A percentile compares a stretch with the other conserved stretches of the same genome.
These are phyloP conservation scores for Trichoderma pleuroti DNA, from an alignment of 2,329 filamentous ascomycete genomes.

Conservation along the genomic window DNA sequence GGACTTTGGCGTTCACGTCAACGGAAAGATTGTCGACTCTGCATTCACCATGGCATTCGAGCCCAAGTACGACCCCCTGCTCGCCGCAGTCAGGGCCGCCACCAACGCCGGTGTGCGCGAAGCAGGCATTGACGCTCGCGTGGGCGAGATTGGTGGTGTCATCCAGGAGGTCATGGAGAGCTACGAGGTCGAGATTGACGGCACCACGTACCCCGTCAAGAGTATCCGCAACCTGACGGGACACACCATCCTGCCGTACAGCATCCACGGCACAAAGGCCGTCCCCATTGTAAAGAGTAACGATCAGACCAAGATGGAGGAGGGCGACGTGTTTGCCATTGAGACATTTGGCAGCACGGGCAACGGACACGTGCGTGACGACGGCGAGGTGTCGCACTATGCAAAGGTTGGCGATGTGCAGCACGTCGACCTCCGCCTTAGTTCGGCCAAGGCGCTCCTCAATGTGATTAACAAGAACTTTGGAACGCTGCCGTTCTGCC, in stretches of 20 bases:
- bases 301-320: slow-evolving; percentile 95
- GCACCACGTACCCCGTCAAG: slow-evolving; percentile 75
- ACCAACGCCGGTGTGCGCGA: slow-evolving; percentile 80
- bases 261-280: slow-evolving; percentile 89
- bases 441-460: slow-evolving; percentile 79
- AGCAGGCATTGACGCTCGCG: slow-evolving; percentile 86
- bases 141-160: slow-evolving; percentile 76
- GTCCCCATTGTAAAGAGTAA: slow-evolving; percentile 88
- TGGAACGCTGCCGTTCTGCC: slow-evolving; percentile 84
- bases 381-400: slow-evolving; percentile 89
- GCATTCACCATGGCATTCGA: slow-evolving; percentile 79
- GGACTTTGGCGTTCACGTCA: slow-evolving; percentile 78
- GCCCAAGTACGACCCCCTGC: slow-evolving; percentile 68
- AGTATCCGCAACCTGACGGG: slow-evolving; percentile 83
- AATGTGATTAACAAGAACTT: slow-evolving; percentile 96
- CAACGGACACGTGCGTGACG: slow-evolving; percentile 80
- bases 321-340: slow-evolving; percentile 91
- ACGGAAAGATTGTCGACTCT: slow-evolving; percentile 75
- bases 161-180: slow-evolving; percentile 94
- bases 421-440: slow-evolving; percentile 71
- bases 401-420: slow-evolving; percentile 69
- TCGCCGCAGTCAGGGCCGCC: slow-evolving; percentile 69
- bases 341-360: slow-evolving; percentile 95
- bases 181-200: slow-evolving; percentile 81
- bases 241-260: slow-evolving; percentile 84